Evolutionary conservation across 257 asterid genomes (phyloP).

Genomic region (Scutellaria barbata): DNA sequence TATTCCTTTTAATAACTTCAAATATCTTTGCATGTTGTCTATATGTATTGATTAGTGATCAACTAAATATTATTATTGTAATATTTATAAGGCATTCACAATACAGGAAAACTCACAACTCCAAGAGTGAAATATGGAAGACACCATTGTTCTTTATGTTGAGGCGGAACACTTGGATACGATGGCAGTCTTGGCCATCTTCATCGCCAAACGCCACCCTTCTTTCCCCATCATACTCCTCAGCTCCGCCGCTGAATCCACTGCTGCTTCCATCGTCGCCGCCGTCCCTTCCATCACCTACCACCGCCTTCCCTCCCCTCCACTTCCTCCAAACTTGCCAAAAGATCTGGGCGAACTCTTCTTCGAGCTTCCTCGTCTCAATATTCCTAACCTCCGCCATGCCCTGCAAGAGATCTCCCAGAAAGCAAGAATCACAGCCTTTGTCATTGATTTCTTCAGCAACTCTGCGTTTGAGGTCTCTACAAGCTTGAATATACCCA

Average conservation of each 20-base stretch:
- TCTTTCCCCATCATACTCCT: slow-evolving; percentile 35
- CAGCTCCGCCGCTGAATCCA: slow-evolving; percentile 34
- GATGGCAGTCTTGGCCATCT: slow-evolving; percentile 27
- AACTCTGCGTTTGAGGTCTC: slow-evolving; percentile 42
- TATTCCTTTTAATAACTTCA: no score
- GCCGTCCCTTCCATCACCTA: slow-evolving; percentile 34
- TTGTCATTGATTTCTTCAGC: slow-evolving; percentile 49
- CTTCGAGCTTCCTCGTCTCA: slow-evolving; percentile 48
- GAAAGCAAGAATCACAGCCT: slow-evolving; percentile 36
- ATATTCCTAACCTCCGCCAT: slow-evolving; percentile 34
- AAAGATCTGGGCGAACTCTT: slow-evolving; percentile 27
- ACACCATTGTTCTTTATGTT: slow-evolving; percentile 38
- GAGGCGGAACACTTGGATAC: slow-evolving; percentile 39
- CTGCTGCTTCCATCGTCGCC: slow-evolving; percentile 41
- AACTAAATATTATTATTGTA: no score
- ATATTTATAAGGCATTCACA: no score
- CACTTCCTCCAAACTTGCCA: slow-evolving; percentile 22
- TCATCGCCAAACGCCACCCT: slow-evolving; percentile 49
- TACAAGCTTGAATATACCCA: slow-evolving; percentile 36
- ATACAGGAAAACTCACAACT: no score
- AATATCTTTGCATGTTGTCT: no score
- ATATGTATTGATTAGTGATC: no score
- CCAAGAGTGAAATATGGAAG: slow-evolving; percentile 37
- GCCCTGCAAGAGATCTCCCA: slow-evolving; percentile 43
- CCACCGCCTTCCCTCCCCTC: slow-evolving; percentile 44